These are phyloP conservation scores for Clausena lansium DNA, from an alignment of 345 rosid species.

Conservation along the genomic window DNA sequence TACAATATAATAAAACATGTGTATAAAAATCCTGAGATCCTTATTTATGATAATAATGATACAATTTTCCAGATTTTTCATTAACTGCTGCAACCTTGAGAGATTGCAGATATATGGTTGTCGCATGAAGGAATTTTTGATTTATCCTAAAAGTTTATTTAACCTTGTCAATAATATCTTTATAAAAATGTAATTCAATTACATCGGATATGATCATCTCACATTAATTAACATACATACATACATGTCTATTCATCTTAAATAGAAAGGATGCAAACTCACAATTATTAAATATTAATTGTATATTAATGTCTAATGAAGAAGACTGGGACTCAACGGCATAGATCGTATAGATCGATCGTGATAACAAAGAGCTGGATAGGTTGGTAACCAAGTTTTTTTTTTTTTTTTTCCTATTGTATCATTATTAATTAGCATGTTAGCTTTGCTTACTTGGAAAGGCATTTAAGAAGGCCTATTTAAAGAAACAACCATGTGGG, in stretches of 20 bases:
- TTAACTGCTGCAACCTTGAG: background rate
- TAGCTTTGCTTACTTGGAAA: constrained; percentile 44
- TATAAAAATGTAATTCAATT: too few species aligned
- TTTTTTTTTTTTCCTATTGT: background rate
- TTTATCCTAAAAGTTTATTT: too few species aligned
- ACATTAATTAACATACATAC: too few species aligned
- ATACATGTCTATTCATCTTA: too few species aligned
- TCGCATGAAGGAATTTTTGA: too few species aligned
- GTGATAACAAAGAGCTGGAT: too few species aligned
- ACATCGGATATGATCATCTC: too few species aligned
- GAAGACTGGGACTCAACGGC: background rate
- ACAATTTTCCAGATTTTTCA: background rate
- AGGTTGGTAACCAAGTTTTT: background rate
- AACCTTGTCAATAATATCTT: too few species aligned
- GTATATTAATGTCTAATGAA: background rate
- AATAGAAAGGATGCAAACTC: too few species aligned
- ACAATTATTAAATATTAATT: too few species aligned
- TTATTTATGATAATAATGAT: background rate
- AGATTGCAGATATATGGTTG: background rate
- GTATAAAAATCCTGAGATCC: background rate
- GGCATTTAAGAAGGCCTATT: constrained; percentile 23
- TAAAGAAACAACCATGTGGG: background rate
- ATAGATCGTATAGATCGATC: background rate
- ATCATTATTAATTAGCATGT: constrained; percentile 50
- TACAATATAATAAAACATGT: background rate